Evolutionary conservation across 2,329 filamentous ascomycete genomes (phyloP).

Genomic region (Herpotrichia juniperi): DNA sequence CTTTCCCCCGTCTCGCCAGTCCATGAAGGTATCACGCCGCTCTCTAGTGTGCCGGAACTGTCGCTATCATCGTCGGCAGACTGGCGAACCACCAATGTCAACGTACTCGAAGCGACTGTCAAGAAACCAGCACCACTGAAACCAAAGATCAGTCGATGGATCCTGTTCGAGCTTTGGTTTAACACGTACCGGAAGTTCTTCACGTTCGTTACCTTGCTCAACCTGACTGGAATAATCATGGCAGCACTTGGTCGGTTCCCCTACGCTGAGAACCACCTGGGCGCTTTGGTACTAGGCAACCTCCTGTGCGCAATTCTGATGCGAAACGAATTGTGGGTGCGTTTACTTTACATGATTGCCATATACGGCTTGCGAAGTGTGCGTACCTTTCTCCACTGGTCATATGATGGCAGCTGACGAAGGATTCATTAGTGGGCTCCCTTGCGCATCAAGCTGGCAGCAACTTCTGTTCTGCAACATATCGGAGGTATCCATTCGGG

Average conservation of each 20-base stretch:
- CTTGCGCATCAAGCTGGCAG: conserved; percentile 33
- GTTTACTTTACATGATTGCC: conserved; percentile 36
- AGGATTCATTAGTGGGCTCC: conserved; percentile 35
- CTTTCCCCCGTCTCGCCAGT: conserved; percentile 32
- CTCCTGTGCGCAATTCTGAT: conserved; percentile 38
- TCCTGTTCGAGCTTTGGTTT: conserved; percentile 41
- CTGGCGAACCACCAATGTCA: conserved; percentile 22
- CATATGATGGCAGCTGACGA: conserved; percentile 6
- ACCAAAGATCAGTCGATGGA: conserved; percentile 34
- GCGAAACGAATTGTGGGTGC: conserved; percentile 41
- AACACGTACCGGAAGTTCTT: conserved; percentile 46
- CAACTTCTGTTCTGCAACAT: conserved; percentile 40
- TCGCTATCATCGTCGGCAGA: conserved; percentile 28
- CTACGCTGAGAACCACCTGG: conserved; percentile 41
- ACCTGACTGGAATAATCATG: conserved; percentile 36
- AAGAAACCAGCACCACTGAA: conserved; percentile 27
- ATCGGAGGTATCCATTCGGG: conserved; percentile 43
- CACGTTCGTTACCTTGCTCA: conserved; percentile 36
- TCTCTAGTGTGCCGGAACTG: conserved; percentile 39
- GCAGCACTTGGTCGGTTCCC: conserved; percentile 32
- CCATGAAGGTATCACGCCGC: conserved; percentile 41
- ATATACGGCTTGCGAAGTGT: conserved; percentile 39
- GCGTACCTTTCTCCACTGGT: conserved; percentile 7
- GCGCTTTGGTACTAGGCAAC: conserved; percentile 41
- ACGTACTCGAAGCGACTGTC: conserved; percentile 17